Base-by-base conservation (phyloP, 768 basidiomycete genomes). In the Glaciozyma martinii region DNA sequence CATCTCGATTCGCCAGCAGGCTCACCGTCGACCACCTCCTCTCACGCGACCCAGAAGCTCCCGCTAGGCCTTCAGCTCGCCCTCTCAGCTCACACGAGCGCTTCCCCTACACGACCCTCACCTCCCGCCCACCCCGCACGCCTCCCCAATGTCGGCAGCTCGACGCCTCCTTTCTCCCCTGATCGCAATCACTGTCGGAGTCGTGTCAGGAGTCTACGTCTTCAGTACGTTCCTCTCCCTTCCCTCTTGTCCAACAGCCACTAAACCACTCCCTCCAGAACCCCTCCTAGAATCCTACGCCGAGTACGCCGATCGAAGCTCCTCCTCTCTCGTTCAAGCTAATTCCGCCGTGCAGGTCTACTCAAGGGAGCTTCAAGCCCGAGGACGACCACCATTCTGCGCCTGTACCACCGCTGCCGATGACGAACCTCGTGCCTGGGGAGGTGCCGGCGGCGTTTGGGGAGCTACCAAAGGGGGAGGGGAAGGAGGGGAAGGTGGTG, bases 381-480 rank as follows among this genome's bases (percentile, higher is more conserved):
- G 60, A 63, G 53, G 66, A 66, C 62, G 68, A 70, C 53, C 60
- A 66, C 47, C 68, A 70, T 55, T 42, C 68, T 2, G 68, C 64
- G 2, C 61, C 64, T 27, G 61, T 63, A 3, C 68, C 68, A 0
- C 44, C 62, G 1, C 46, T 69, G 0, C 68, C 68, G 3, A 54
- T 42, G 12, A 69, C 68, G 5, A 30, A n/a, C 16, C 54, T 68
- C 0, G 29, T 49, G 13, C 67, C 67, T 3, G 67, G 46, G 37
- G 37, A 40, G 37, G 37, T 40, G 12, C 37, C 37, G 37, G 10
- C 37, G 37, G 37, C 37, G 37, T 40, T 40, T 21, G 50, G 27
- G 30, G 50, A 52, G 50, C 27, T 52, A 25, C 50, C 50, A 2
- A 52, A 52, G 50, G 50, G 30, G 27, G 15, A 25, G 27, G 30